phyloP scores from a whole-genome alignment of 2,329 filamentous ascomycete species.

The Sphaerulina vaccinii region DNA sequence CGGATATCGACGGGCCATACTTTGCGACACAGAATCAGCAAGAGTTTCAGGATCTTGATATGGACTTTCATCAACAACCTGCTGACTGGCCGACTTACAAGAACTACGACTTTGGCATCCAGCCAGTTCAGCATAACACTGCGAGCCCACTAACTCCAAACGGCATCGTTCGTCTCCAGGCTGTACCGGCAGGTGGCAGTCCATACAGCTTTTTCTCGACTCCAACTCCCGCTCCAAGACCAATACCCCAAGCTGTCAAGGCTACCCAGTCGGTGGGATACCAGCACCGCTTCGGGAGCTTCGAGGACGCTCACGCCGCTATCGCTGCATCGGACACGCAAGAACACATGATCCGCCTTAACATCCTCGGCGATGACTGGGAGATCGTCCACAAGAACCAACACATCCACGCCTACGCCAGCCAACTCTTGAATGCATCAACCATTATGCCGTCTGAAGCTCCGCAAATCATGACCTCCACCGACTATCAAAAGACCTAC shows the following conservation, averaged over 20 bases:
- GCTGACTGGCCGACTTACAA: background rate
- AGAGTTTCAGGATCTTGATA: background rate
- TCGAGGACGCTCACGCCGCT: background rate
- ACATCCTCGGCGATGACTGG: constrained; percentile 12
- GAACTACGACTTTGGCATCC: background rate
- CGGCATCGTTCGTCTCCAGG: background rate
- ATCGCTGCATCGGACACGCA: background rate
- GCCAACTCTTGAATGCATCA: constrained; percentile 13
- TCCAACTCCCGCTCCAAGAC: background rate
- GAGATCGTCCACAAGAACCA: background rate
- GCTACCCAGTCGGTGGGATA: background rate
- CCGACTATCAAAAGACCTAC: constrained; percentile 12
- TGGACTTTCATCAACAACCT: background rate
- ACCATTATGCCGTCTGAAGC: background rate
- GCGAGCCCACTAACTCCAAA: background rate
- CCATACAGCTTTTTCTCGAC: background rate
- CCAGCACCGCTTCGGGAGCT: background rate
- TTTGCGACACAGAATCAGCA: background rate
- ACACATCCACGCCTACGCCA: constrained; percentile 10
- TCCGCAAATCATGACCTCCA: background rate
- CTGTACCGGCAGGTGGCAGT: background rate
- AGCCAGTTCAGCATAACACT: background rate
- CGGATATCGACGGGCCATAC: background rate
- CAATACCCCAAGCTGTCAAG: background rate
- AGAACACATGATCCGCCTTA: constrained; percentile 2